Conservation (phyloP, 2,329 filamentous ascomycete species). For the Fusarium tjaetaba region DNA sequence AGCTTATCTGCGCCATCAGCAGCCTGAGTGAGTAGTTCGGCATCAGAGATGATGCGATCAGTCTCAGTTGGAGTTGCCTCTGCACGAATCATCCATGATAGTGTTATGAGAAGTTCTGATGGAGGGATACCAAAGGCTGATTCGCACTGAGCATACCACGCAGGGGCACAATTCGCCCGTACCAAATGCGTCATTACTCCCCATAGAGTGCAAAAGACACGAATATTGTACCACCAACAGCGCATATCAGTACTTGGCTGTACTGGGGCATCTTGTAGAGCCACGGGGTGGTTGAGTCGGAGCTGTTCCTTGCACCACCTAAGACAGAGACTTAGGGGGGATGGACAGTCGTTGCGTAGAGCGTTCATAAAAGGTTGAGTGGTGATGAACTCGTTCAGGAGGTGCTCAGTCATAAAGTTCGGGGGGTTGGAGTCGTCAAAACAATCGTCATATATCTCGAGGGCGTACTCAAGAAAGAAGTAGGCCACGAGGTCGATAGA, state of each 20-base stretch:
- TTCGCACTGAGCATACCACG: conserved; percentile 38
- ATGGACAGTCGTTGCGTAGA: background rate
- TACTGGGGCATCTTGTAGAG: conserved; percentile 26
- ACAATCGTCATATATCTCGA: conserved; percentile 34
- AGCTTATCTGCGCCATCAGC: conserved; percentile 14
- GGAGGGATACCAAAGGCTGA: conserved; percentile 38
- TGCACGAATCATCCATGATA: conserved; percentile 40
- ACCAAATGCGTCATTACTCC: conserved; percentile 27
- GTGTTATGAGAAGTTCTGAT: conserved; percentile 40
- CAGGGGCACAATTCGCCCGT: conserved; percentile 17
- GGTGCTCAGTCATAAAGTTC: conserved; percentile 18
- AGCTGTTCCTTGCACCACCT: conserved; percentile 39
- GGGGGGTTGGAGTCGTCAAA: conserved; percentile 1
- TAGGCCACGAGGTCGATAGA: conserved; percentile 38
- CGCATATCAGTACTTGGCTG: conserved; percentile 7
- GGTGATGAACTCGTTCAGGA: conserved; percentile 37
- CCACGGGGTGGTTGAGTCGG: conserved; percentile 12
- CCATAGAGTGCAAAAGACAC: conserved; percentile 42
- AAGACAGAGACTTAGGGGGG: conserved; percentile 27
- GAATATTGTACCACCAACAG: conserved; percentile 38
- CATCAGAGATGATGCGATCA: background rate
- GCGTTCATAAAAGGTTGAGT: conserved; percentile 27
- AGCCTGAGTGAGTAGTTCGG: conserved; percentile 23
- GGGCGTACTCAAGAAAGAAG: conserved; percentile 30
- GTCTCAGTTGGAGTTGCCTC: background rate